Evolutionary conservation across 768 basidiomycete genomes (phyloP).

Genomic region (Suillus paluster): DNA sequence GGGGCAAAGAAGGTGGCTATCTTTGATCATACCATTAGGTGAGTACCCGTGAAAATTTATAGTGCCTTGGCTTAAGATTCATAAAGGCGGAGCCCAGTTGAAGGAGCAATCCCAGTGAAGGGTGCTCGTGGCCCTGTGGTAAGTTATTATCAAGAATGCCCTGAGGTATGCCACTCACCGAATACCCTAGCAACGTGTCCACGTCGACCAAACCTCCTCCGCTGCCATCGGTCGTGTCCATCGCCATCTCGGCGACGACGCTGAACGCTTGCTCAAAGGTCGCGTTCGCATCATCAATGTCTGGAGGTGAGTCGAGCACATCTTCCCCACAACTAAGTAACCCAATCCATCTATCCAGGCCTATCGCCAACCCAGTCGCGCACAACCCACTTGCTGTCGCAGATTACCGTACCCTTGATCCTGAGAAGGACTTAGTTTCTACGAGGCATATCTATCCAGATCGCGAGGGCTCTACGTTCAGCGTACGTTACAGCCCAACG

Average conservation of each 20-base stretch:
- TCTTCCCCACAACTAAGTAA: neutral
- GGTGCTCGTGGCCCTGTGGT: constrained; percentile 39
- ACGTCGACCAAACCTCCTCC: constrained; percentile 49
- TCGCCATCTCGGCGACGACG: constrained; percentile 44
- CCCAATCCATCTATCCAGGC: constrained; percentile 22
- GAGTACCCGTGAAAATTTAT: constrained; percentile 5
- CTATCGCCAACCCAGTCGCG: constrained; percentile 42
- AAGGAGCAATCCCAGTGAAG: neutral
- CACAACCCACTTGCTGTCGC: constrained; percentile 46
- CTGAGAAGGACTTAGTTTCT: constrained; percentile 40
- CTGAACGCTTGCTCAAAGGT: constrained; percentile 43
- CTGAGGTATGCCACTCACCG: neutral
- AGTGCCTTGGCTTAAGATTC: neutral
- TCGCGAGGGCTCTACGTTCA: constrained; percentile 40
- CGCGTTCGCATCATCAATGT: constrained; percentile 51
- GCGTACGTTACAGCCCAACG: constrained; percentile 39
- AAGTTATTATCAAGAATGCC: constrained; percentile 10
- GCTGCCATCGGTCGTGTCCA: constrained; percentile 43
- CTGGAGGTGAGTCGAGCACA: constrained; percentile 37
- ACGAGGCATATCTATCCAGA: constrained; percentile 40
- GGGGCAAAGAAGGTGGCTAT: constrained; percentile 46
- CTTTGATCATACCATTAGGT: constrained; percentile 51
- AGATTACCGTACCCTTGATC: constrained; percentile 45
- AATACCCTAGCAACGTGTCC: constrained; percentile 39
- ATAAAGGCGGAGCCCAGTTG: neutral